Evolutionary conservation across 2,329 filamentous ascomycete species (phyloP), one percentile per base, ranked within the genome.

Genomic region (Botryosphaeria dothidea): DNA sequence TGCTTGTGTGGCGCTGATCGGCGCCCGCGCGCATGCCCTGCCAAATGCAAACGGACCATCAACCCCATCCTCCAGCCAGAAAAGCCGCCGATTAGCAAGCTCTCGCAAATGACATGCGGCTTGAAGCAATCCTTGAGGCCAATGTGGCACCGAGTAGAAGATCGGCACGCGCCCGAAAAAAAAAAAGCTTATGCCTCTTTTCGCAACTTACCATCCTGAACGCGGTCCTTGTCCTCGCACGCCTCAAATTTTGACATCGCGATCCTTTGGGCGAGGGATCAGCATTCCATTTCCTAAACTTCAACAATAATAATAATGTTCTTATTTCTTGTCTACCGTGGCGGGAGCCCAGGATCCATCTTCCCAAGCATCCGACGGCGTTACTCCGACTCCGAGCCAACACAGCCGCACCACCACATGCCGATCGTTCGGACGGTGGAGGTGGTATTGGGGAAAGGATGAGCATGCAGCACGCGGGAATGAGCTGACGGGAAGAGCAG

Each of bases 21-120:
- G n/a, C n/a, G n/a, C n/a, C 68, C 75, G 73, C 75, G 68, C 68
- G 71, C 54, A 65, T 34, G 70, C 62, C 49, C n/a, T n/a, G n/a
- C n/a, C n/a, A n/a, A n/a, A n/a, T n/a, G 29, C 51, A 38, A 38
- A 8, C n/a, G 19, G 19, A 23, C 31, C 51, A 36, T 34, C 51
- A 17, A 15, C 51, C 51, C 11, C 51, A 41, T 56, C 34, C 51
- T 56, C n/a, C 51, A 25, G 4, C 11, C 21, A 2, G 15, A 19
- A 38, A 25, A 19, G 11, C 27, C 25, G 3, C 19, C 19, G 51
- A 38, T 41, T 19, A n/a, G 31, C 51, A 8, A 21, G 13, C 19
- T 9, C 51, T 19, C 49, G 51, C 34, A 56, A 56, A 56, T 56
- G 51, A 56, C 27, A 19, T 23, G n/a, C 13, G 13, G n/a, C 21